These are phyloP conservation scores for Xylaria scruposa DNA, from an alignment of 495 filamentous ascomycete genomes.

Conservation along the genomic window DNA sequence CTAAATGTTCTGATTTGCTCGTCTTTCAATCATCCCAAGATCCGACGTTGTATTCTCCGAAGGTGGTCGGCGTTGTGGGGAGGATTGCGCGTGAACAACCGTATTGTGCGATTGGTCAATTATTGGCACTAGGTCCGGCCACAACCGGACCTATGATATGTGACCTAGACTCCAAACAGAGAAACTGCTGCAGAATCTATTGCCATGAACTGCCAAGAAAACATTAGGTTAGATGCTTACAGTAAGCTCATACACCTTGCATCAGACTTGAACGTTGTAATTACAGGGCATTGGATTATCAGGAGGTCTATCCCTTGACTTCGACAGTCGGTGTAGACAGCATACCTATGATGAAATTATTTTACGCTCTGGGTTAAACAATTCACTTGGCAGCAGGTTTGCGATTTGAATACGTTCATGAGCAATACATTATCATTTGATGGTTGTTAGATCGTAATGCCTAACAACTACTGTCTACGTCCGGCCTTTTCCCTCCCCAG, in stretches of 20 bases:
- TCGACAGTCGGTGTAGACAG: not conserved
- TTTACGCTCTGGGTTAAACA: not conserved
- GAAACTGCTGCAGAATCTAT: not conserved
- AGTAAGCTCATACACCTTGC: not conserved
- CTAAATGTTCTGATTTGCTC: not conserved
- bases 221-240: not conserved
- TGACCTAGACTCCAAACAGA: not conserved
- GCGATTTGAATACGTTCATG: conserved; percentile 17
- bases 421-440: conserved; percentile 44
- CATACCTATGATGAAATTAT: not conserved
- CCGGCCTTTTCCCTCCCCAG: conserved; percentile 29
- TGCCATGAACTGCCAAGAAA: not conserved
- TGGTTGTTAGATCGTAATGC: conserved; percentile 41
- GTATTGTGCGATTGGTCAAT: conserved; percentile 16
- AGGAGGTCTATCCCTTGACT: not conserved
- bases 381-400: not conserved
- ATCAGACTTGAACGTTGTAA: not conserved
- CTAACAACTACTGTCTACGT: conserved; percentile 36
- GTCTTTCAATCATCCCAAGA: not conserved
- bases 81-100: not conserved
- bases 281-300: not conserved
- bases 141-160: not conserved
- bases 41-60: conserved; percentile 13
- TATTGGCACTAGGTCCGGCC: conserved; percentile 30
- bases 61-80: conserved; percentile 3